phyloP scores from a whole-genome alignment of 2,329 filamentous ascomycete genomes.

The Penicillium expansum region DNA sequence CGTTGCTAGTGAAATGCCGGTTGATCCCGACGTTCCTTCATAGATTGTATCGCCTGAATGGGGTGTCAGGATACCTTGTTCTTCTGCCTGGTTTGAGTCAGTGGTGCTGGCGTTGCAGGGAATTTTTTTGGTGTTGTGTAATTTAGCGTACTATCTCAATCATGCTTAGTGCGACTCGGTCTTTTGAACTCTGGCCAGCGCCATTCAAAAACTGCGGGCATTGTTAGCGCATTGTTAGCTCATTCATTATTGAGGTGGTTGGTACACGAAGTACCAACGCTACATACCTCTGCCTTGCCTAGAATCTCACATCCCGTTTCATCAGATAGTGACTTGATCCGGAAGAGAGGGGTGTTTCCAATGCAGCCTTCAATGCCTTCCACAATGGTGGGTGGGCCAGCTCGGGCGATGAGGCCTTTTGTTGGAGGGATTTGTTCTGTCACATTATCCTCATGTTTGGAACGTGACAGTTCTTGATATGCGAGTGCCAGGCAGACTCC shows the following conservation, averaged over 20 bases:
- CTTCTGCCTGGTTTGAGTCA: constrained; percentile 63
- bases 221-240: constrained; percentile 6
- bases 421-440: not conserved
- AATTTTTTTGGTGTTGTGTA: not conserved
- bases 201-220: constrained; percentile 76
- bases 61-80: constrained; percentile 69
- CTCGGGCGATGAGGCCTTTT: constrained; percentile 23
- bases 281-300: constrained; percentile 75
- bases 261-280: not conserved
- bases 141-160: constrained; percentile 59
- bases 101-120: not conserved
- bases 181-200: constrained; percentile 89
- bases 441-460: constrained; percentile 48
- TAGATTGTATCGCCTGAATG: constrained; percentile 90
- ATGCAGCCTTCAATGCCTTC: constrained; percentile 89
- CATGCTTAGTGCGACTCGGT: constrained; percentile 88
- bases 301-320: constrained; percentile 86
- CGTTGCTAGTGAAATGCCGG: constrained; percentile 89
- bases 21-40: constrained; percentile 94
- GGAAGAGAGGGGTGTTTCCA: constrained; percentile 85
- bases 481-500: constrained; percentile 73
- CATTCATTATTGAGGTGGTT: not conserved
- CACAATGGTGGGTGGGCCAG: constrained; percentile 52
- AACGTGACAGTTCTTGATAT: constrained; percentile 75
- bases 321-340: constrained; percentile 78